phyloP scores from a whole-genome alignment of 2,329 filamentous ascomycete genomes.

The Lasiodiplodia hormozganensis region DNA sequence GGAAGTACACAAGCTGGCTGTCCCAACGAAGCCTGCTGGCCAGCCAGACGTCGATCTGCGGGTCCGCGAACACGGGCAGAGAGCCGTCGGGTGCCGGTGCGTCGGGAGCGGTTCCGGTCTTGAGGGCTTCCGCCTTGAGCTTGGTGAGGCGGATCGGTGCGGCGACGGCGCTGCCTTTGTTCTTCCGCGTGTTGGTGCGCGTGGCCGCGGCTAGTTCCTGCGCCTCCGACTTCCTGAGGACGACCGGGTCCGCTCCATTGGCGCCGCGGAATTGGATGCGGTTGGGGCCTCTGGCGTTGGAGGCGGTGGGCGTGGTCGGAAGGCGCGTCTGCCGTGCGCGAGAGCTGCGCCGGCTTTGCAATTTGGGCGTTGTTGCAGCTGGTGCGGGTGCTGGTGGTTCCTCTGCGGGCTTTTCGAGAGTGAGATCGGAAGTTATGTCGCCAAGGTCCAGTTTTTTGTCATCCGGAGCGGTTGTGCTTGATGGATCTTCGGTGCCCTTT shows the following conservation, averaged over 20 bases:
- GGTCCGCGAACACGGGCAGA: constrained; percentile 10
- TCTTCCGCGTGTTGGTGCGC: constrained; percentile 57
- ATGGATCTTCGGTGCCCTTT: not conserved
- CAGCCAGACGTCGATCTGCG: constrained; percentile 24
- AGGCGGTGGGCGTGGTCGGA: constrained; percentile 39
- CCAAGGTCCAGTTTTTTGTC: constrained; percentile 3
- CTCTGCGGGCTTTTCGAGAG: not conserved
- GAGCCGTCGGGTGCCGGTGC: constrained; percentile 7
- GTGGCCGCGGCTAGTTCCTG: constrained; percentile 56
- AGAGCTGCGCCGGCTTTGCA: constrained; percentile 39
- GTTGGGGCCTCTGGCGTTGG: constrained; percentile 42
- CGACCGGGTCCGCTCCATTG: constrained; percentile 50
- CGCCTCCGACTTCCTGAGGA: constrained; percentile 56
- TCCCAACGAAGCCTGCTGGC: constrained; percentile 50
- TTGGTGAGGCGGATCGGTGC: constrained; percentile 53
- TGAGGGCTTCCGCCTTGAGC: constrained; percentile 43
- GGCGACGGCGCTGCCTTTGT: constrained; percentile 55
- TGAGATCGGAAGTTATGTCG: constrained; percentile 13
- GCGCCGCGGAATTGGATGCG: constrained; percentile 54
- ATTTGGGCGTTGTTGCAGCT: constrained; percentile 14
- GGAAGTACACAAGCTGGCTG: constrained; percentile 54
- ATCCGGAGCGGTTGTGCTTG: not conserved
- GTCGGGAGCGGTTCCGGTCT: not conserved
- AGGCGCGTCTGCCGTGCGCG: constrained; percentile 45
- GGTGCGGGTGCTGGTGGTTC: constrained; percentile 30